Percentiles rank a stretch among this genome's conserved stretches.
phyloP scores from a whole-genome alignment of 331 rosid species.

The Cydonia oblonga region DNA sequence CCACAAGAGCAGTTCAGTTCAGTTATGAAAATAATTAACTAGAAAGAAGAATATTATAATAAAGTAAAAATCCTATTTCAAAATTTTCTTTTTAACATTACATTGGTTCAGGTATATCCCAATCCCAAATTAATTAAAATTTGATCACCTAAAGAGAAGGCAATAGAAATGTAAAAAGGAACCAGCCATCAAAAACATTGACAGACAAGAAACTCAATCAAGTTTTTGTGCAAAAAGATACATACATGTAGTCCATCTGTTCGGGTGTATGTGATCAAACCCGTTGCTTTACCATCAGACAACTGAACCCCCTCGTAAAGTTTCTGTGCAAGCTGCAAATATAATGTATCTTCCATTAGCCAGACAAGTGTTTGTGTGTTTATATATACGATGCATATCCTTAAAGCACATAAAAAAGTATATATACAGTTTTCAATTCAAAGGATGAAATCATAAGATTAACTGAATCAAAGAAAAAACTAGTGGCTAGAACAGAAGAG shows the following conservation, averaged over 20 bases:
- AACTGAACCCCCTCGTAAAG: constrained; percentile 94
- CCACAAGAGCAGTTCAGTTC: not conserved
- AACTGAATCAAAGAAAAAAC: not conserved
- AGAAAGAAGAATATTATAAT: not conserved
- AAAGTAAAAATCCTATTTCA: not conserved
- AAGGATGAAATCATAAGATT: not conserved
- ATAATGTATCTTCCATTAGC: constrained; percentile 1
- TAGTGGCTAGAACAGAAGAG: not conserved
- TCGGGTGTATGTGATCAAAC: constrained; percentile 79
- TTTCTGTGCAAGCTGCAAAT: constrained; percentile 86
- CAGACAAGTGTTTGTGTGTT: not conserved
- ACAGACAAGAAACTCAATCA: not conserved
- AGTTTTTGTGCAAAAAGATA: constrained; percentile 19
- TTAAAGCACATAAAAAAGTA: not conserved
- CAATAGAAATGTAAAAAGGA: not conserved
- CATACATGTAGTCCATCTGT: constrained; percentile 96
- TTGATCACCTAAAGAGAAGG: not conserved
- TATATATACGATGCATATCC: not conserved
- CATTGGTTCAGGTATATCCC: not conserved
- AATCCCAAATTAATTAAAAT: not conserved
- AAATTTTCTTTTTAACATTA: no score
- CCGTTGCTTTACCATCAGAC: constrained; percentile 58
- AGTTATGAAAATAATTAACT: not conserved
- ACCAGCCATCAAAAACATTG: not conserved
- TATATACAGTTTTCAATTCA: not conserved